Conservation (phyloP, 371 early-diverging fungal species). For the Rhizopus stolonifer region DNA sequence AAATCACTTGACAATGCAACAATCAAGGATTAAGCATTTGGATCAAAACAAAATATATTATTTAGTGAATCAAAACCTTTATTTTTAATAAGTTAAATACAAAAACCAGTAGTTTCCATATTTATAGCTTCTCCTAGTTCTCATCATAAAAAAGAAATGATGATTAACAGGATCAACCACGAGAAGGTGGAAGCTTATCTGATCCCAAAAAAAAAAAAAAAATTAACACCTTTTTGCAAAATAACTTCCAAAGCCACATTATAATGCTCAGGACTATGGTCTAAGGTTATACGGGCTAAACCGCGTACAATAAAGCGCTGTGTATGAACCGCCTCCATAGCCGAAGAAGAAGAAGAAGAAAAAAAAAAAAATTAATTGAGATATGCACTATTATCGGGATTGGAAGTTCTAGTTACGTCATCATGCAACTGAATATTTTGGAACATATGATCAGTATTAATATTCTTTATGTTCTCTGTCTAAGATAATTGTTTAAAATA, state of each 20-base stretch:
- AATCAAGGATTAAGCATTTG: conserved; percentile 2
- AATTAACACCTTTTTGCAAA: conserved; percentile 7
- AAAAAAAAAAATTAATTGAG: neutral
- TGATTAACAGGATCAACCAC: conserved; percentile 8
- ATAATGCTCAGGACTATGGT: conserved; percentile 7
- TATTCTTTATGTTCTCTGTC: too few relatives aligned
- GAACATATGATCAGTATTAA: too few relatives aligned
- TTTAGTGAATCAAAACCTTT: conserved; percentile 1
- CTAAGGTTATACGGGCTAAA: conserved; percentile 6
- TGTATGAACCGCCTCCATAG: conserved; percentile 6
- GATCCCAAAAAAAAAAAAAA: conserved; percentile 8
- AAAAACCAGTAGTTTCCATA: conserved; percentile 3
- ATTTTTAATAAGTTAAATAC: conserved; percentile 7
- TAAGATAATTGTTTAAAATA: too few relatives aligned
- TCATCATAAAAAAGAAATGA: conserved; percentile 5
- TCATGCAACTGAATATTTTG: too few relatives aligned
- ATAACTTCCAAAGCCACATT: conserved; percentile 10
- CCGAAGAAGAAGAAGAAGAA: conserved; percentile 5
- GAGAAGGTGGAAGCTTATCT: conserved; percentile 5
- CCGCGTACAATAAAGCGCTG: conserved; percentile 10
- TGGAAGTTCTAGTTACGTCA: neutral
- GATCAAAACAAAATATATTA: too few relatives aligned
- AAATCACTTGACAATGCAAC: conserved; percentile 3
- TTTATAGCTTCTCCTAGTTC: conserved; percentile 6
- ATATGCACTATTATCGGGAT: neutral